Conservation (phyloP, 306 rosid genomes). For the Betula pendula region DNA sequence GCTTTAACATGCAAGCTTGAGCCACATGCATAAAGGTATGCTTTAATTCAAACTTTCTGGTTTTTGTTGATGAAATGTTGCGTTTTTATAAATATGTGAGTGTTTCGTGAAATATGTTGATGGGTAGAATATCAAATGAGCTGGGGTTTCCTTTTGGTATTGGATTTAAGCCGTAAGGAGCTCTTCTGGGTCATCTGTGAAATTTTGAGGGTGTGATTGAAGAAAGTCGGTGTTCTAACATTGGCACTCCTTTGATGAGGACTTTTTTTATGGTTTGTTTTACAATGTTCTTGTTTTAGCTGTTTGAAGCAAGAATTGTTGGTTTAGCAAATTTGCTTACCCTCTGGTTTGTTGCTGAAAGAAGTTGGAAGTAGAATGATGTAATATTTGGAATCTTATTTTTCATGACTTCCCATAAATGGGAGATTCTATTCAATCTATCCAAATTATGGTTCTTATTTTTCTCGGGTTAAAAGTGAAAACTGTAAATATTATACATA, state of each 20-base stretch:
- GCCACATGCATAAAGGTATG: slow-evolving; percentile 52
- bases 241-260: slow-evolving; percentile 31
- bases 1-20: slow-evolving; percentile 37
- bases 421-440: slow-evolving; percentile 11
- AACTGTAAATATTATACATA: neutral
- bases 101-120: slow-evolving; percentile 23
- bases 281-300: slow-evolving; percentile 15
- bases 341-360: slow-evolving; percentile 25
- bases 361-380: slow-evolving; percentile 10
- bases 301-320: slow-evolving; percentile 18
- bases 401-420: slow-evolving; percentile 18
- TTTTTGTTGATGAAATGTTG: slow-evolving; percentile 22
- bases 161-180: slow-evolving; percentile 33
- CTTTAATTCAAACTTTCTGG: slow-evolving; percentile 31
- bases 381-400: slow-evolving; percentile 20
- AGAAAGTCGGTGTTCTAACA: slow-evolving; percentile 18
- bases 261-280: slow-evolving; percentile 9
- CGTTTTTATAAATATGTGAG: slow-evolving; percentile 2
- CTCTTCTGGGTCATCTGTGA: slow-evolving; percentile 32
- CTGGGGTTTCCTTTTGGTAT: slow-evolving; percentile 4
- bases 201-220: slow-evolving; percentile 12
- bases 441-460: slow-evolving; percentile 10
- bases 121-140: slow-evolving; percentile 39
- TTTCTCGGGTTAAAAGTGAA: neutral
- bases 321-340: slow-evolving; percentile 17